Conservation (phyloP, 352 stramenopile species). For the Globisporangium carolinianum region DNA sequence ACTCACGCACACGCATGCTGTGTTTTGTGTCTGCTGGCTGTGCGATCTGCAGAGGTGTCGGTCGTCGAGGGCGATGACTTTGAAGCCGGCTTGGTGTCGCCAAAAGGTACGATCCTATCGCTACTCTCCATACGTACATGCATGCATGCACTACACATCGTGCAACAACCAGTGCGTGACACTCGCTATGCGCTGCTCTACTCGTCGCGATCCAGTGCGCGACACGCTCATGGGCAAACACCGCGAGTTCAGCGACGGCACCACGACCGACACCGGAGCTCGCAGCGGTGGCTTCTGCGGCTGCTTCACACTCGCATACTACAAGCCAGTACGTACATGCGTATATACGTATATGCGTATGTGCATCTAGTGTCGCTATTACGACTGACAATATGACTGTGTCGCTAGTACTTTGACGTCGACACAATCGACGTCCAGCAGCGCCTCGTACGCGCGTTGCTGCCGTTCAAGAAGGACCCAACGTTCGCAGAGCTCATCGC, state of each 20-base stretch:
- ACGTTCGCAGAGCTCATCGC: conserved; percentile 69
- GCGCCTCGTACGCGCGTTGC: conserved; percentile 56
- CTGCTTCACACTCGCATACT: conserved; percentile 80
- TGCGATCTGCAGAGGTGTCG: conserved; percentile 46
- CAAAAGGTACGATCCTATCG: conserved; percentile 33
- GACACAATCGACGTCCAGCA: conserved; percentile 78
- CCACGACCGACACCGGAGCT: conserved; percentile 18
- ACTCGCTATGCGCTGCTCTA: neutral
- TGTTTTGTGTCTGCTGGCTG: neutral
- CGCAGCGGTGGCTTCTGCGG: conserved; percentile 46
- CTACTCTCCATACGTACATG: neutral
- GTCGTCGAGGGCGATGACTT: conserved; percentile 66
- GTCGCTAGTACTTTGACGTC: conserved; percentile 76
- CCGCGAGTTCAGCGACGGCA: conserved; percentile 24
- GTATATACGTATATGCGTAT: neutral
- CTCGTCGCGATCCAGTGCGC: conserved; percentile 17
- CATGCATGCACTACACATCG: neutral
- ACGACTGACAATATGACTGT: neutral
- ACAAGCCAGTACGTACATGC: conserved; percentile 57
- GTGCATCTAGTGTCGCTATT: neutral
- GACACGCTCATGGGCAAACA: conserved; percentile 61
- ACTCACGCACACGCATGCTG: neutral
- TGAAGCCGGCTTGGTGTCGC: conserved; percentile 69
- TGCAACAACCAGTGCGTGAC: neutral
- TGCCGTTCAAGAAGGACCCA: conserved; percentile 84